Percentiles rank a stretch among this genome's conserved stretches.
These are phyloP conservation scores for Exophiala oligosperma DNA, from an alignment of 2,329 filamentous ascomycete genomes.

Conservation along the genomic window DNA sequence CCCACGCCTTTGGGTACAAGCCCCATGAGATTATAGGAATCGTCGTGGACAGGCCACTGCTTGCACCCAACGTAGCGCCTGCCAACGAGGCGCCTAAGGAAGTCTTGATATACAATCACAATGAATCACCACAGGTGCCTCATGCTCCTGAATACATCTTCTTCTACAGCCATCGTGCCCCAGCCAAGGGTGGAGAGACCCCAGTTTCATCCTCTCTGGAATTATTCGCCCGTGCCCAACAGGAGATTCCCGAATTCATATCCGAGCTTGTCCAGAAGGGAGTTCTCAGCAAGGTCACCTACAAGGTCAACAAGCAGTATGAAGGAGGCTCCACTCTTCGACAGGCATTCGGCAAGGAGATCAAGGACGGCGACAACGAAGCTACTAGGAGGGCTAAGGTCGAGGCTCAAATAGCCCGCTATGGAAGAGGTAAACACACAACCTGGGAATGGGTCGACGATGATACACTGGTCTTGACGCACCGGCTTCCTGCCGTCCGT, in stretches of 20 bases:
- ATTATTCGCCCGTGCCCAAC: constrained; percentile 46
- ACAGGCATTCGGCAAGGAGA: constrained; percentile 50
- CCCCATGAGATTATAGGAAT: constrained; percentile 55
- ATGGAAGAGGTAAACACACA: constrained; percentile 47
- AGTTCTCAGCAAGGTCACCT: constrained; percentile 43
- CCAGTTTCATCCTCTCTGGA: constrained; percentile 52
- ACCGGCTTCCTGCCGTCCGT: constrained; percentile 48
- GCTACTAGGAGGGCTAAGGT: constrained; percentile 44
- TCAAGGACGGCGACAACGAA: constrained; percentile 47
- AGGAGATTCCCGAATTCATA: constrained; percentile 51
- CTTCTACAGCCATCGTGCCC: constrained; percentile 47
- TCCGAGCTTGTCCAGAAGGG: constrained; percentile 46
- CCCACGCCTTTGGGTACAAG: constrained; percentile 49
- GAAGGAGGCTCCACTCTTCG: constrained; percentile 48
- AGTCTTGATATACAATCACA: constrained; percentile 53
- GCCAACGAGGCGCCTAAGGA: constrained; percentile 52
- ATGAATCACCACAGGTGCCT: constrained; percentile 53
- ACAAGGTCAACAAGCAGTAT: constrained; percentile 47
- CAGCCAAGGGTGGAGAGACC: constrained; percentile 41
- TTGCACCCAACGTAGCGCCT: constrained; percentile 47
- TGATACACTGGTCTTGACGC: constrained; percentile 40
- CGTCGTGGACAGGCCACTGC: constrained; percentile 47
- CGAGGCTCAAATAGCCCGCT: constrained; percentile 51
- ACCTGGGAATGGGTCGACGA: constrained; percentile 52
- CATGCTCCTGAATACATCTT: constrained; percentile 55